Percentiles rank a stretch among this genome's conserved stretches.
These are phyloP conservation scores for Xanthoparmelia taractica DNA, from an alignment of 495 filamentous ascomycete species.

Conservation along the genomic window DNA sequence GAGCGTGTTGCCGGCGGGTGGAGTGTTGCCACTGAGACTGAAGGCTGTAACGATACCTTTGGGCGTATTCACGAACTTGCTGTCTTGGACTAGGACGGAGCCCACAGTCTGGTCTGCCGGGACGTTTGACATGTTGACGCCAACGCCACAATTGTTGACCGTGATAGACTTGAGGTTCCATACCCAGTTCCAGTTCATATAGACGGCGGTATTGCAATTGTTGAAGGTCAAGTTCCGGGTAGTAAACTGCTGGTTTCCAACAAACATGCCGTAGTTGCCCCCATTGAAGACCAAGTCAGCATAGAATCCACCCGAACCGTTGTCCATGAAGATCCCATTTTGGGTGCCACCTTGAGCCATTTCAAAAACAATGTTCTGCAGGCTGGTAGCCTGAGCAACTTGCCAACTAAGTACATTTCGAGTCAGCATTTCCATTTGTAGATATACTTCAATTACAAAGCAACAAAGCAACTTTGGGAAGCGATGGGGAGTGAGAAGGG, in stretches of 20 bases:
- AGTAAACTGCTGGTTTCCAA: conserved; percentile 94
- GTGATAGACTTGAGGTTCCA: conserved; percentile 79
- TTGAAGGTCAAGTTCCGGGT: conserved; percentile 88
- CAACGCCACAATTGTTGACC: conserved; percentile 73
- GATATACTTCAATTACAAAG: neutral
- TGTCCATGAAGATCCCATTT: conserved; percentile 95
- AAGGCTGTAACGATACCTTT: conserved; percentile 70
- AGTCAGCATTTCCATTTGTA: too few relatives aligned
- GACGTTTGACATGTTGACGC: conserved; percentile 72
- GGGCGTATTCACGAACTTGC: conserved; percentile 61
- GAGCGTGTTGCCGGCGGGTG: conserved; percentile 65
- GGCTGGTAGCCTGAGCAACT: conserved; percentile 85
- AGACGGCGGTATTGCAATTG: conserved; percentile 79
- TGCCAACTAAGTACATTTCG: conserved; percentile 54
- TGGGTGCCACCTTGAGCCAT: conserved; percentile 73
- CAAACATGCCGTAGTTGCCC: conserved; percentile 73
- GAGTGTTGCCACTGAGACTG: conserved; percentile 43
- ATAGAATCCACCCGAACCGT: conserved; percentile 86
- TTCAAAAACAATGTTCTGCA: conserved; percentile 86
- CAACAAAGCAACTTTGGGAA: neutral
- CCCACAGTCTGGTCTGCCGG: conserved; percentile 62
- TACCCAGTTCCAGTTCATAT: conserved; percentile 92
- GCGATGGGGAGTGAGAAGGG: neutral
- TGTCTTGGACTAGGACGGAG: conserved; percentile 75
- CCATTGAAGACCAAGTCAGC: conserved; percentile 81